These are phyloP conservation scores for Coemansia sp. DNA, from an alignment of 192 early-diverging fungal species.

Conservation along the genomic window DNA sequence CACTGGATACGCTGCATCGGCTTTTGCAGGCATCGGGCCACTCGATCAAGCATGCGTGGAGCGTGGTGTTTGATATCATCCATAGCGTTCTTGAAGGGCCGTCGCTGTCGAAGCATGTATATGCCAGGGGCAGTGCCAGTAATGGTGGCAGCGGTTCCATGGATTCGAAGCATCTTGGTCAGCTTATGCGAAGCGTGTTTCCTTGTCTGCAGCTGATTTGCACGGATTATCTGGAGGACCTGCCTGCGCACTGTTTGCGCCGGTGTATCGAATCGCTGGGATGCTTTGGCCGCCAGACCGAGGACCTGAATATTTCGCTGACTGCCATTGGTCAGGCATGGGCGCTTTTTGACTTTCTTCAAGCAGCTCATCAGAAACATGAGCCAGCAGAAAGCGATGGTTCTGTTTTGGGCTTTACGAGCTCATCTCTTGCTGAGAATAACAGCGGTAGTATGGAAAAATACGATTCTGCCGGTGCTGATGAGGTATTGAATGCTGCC, in stretches of 20 bases:
- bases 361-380: conserved; percentile 40
- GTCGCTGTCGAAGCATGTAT: conserved; percentile 29
- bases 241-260: conserved; percentile 72
- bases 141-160: neutral
- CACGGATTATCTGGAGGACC: conserved; percentile 85
- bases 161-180: conserved; percentile 30
- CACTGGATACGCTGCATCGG: conserved; percentile 87
- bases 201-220: conserved; percentile 93
- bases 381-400: neutral
- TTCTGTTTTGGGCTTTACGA: neutral
- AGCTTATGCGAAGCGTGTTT: conserved; percentile 80
- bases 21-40: conserved; percentile 91
- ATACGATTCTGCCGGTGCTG: conserved; percentile 3
- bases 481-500: conserved; percentile 2
- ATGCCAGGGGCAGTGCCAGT: neutral
- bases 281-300: conserved; percentile 77
- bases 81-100: conserved; percentile 27
- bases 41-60: conserved; percentile 81
- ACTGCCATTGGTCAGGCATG: conserved; percentile 91
- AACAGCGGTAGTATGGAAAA: conserved; percentile 1
- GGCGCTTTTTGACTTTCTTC: conserved; percentile 89
- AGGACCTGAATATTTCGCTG: conserved; percentile 93
- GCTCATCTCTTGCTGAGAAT: conserved; percentile 1
- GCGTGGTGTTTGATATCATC: conserved; percentile 88
- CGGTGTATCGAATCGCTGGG: conserved; percentile 81